Evolutionary conservation across 352 stramenopile species (phyloP).

Genomic region (Peronosclerospora sorghi): DNA sequence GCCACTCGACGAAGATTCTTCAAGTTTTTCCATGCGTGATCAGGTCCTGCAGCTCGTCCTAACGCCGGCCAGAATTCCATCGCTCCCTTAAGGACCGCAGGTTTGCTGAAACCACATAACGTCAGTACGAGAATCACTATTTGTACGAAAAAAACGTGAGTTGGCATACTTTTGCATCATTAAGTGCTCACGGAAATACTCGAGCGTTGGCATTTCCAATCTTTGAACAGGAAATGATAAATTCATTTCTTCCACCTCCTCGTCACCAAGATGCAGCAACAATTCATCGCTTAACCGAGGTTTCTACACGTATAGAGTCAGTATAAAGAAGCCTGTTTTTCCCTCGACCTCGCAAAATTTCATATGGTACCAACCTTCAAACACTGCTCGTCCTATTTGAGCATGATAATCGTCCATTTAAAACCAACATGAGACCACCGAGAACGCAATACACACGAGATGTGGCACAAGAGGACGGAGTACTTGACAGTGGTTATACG

Average conservation of each 20-base stretch:
- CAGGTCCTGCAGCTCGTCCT: conserved; percentile 16
- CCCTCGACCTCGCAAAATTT: too few species aligned
- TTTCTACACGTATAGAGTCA: conserved; percentile 9
- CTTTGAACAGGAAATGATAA: conserved; percentile 25
- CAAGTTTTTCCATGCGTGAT: conserved; percentile 44
- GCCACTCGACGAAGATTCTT: conserved; percentile 66
- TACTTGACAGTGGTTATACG: conserved; percentile 2
- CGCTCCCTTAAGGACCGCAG: conserved; percentile 60
- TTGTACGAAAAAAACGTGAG: too few species aligned
- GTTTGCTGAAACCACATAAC: conserved; percentile 23
- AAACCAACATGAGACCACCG: too few species aligned
- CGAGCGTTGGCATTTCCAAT: conserved; percentile 48
- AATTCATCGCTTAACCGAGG: conserved; percentile 2
- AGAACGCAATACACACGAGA: too few species aligned
- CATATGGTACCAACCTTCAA: conserved; percentile 14
- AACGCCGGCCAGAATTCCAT: conserved; percentile 81
- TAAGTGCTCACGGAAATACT: conserved; percentile 36
- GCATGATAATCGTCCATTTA: too few species aligned
- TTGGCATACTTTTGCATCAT: conserved; percentile 42
- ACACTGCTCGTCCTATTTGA: conserved; percentile 6
- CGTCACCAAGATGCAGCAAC: neutral
- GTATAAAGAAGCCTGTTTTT: too few species aligned
- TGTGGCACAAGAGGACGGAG: conserved; percentile 5
- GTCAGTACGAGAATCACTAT: too few species aligned
- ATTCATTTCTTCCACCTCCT: conserved; percentile 6